Evolutionary conservation across 208 protist species (phyloP).

Genomic region (Leishmania aethiopica): DNA sequence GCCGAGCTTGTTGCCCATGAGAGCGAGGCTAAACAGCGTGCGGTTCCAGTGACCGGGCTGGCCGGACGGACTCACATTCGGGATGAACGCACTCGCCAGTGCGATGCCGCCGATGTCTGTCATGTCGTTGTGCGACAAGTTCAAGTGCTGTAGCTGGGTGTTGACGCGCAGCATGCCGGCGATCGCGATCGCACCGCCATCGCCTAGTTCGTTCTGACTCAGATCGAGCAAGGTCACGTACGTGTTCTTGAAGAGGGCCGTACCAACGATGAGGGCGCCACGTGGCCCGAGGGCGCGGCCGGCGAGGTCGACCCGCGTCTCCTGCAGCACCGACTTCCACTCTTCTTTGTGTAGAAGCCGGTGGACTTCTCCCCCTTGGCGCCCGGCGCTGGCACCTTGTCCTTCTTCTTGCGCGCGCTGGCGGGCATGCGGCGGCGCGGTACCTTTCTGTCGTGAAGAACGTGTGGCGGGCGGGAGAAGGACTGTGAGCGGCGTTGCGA

Average conservation of each 20-base stretch:
- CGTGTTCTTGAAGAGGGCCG: conserved; percentile 66
- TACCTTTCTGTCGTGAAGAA: neutral
- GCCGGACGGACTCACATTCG: conserved; percentile 75
- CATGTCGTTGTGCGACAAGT: conserved; percentile 81
- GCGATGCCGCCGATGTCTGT: conserved; percentile 86
- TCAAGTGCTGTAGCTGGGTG: conserved; percentile 60
- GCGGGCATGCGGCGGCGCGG: neutral
- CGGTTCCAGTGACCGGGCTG: conserved; percentile 88
- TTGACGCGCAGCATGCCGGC: conserved; percentile 74
- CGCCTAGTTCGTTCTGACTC: conserved; percentile 71
- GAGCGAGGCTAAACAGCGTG: conserved; percentile 69
- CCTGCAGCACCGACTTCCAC: conserved; percentile 64
- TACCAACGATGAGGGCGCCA: conserved; percentile 70
- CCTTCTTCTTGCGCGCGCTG: conserved; percentile 37
- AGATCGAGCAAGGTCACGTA: conserved; percentile 68
- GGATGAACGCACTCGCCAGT: conserved; percentile 84
- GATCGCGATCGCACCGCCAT: conserved; percentile 72
- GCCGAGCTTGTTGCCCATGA: conserved; percentile 68
- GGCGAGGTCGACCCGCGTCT: conserved; percentile 52
- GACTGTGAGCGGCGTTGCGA: neutral
- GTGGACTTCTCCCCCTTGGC: conserved; percentile 75
- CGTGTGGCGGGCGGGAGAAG: neutral
- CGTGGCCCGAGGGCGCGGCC: conserved; percentile 59
- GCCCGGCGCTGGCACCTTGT: conserved; percentile 82
- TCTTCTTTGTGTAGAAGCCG: conserved; percentile 77